These are phyloP conservation scores for Schizochytrium sp. DNA, from an alignment of 108 stramenopile species.

Conservation along the genomic window DNA sequence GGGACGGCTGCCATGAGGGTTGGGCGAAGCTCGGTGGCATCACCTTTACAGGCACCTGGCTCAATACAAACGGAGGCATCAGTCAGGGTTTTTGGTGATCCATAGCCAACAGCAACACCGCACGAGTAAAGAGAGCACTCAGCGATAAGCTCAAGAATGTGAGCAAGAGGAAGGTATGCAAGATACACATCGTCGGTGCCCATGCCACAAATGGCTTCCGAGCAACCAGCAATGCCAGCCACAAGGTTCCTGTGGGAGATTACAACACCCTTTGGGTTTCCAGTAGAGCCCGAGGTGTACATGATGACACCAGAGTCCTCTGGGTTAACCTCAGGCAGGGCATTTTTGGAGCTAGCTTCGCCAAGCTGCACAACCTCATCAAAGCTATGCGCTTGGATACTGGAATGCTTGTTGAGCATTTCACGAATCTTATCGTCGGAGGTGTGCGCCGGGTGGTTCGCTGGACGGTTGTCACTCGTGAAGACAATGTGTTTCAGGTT, in stretches of 20 bases:
- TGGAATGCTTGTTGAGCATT: not conserved
- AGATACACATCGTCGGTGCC: constrained; percentile 54
- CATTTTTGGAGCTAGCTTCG: not conserved
- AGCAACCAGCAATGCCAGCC: constrained; percentile 76
- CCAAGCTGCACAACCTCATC: constrained; percentile 30
- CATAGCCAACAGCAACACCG: constrained; percentile 63
- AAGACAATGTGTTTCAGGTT: not conserved
- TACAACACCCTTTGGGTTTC: constrained; percentile 97
- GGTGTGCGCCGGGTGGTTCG: constrained; percentile 5
- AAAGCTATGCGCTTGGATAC: constrained; percentile 24
- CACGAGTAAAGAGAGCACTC: constrained; percentile 5
- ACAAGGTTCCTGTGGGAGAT: constrained; percentile 86
- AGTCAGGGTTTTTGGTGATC: constrained; percentile 25
- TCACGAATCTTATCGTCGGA: constrained; percentile 19
- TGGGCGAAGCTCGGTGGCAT: constrained; percentile 61
- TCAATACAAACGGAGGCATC: constrained; percentile 15
- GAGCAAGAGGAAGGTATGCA: constrained; percentile 66
- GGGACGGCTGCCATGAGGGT: constrained; percentile 65
- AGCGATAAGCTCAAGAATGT: constrained; percentile 64
- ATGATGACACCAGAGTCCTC: constrained; percentile 91
- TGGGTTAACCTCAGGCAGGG: constrained; percentile 68
- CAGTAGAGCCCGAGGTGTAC: constrained; percentile 92
- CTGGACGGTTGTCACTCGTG: not conserved
- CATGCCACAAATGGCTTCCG: constrained; percentile 66
- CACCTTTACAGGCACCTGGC: constrained; percentile 15